Evolutionary conservation across 176 grass and related monocot species (phyloP), one percentile per base, ranked within the genome.

Genomic region (Areca catechu): DNA sequence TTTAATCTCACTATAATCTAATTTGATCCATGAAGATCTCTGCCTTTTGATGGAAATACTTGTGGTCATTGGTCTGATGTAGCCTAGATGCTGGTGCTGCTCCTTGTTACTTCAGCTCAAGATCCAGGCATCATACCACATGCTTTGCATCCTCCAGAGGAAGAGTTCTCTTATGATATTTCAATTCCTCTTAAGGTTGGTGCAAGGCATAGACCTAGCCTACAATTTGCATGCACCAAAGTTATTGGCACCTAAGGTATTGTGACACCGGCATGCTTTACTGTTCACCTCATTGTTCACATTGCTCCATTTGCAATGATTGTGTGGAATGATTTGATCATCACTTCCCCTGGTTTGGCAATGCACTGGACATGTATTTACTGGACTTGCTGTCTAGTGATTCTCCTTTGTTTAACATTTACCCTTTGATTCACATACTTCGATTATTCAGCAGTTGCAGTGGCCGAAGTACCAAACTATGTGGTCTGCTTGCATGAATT

Each of bases 181-280:
- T 80, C 53, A 9, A 10, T 7, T 34, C 30, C 0, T 34, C 30
- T 34, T 15, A 80, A 76, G 51, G 0, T 24, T 63, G 72, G 61
- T 48, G 60, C 61, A 15, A 66, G 52, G 50, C 79, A 66, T 62
- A 85, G 82, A 68, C 83, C 85, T n/a, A 56, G 67, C 82, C 60
- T 89, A 61, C 85, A 82, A 65, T 78, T 96, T 25, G 83, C 86
- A 28, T 77, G 75, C 20, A 82, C 67, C 52, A 97, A 85, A 81
- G 80, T 63, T 88, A 57, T 60, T 73, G 62, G 69, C 91, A 53
- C 91, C 88, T 72, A 76, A 97, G 91, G 71, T 97, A 97, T 63
- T 97, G 93, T 77, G 87, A 97, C 37, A 90, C 86, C 29, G 90
- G 92, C 74, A 90, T 96, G 93, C 58, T 97, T 62, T 92, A 91